phyloP scores from a whole-genome alignment of 768 basidiomycete species.

The Zangia roseola region DNA sequence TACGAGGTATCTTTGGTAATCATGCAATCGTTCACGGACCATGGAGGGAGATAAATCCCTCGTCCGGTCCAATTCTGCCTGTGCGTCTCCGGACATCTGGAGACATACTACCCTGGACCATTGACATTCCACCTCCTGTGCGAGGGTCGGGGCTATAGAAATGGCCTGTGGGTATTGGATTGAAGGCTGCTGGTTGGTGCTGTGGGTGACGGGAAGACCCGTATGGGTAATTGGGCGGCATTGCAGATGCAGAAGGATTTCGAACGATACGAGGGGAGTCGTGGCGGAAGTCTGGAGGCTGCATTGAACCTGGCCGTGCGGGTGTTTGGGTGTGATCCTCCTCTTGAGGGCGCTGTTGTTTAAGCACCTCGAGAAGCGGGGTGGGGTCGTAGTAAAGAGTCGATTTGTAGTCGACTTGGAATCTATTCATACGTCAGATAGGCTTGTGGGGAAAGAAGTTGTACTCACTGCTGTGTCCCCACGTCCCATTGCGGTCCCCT shows the following conservation, averaged over 20 bases:
- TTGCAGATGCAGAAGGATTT: constrained; percentile 28
- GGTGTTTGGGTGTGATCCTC: constrained; percentile 25
- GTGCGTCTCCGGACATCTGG: constrained; percentile 33
- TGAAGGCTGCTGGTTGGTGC: constrained; percentile 27
- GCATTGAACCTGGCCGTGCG: constrained; percentile 28
- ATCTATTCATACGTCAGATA: constrained; percentile 41
- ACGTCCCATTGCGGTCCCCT: constrained; percentile 88
- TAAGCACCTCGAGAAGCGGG: constrained; percentile 52
- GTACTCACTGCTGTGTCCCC: constrained; percentile 77
- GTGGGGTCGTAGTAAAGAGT: constrained; percentile 74
- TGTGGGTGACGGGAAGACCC: constrained; percentile 34
- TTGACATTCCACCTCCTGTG: constrained; percentile 29
- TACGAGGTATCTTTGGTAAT: constrained; percentile 9
- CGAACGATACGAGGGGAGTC: constrained; percentile 34
- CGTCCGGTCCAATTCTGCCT: constrained; percentile 31
- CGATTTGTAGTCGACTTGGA: constrained; percentile 72
- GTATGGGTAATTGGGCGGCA: constrained; percentile 30
- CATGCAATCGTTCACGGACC: constrained; percentile 16
- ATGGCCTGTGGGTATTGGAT: constrained; percentile 38
- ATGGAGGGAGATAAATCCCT: constrained; percentile 34
- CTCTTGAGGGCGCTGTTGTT: constrained; percentile 32
- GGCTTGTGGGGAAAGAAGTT: neutral
- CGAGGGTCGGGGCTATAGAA: constrained; percentile 38
- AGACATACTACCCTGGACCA: constrained; percentile 32
- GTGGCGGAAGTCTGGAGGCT: constrained; percentile 33